Conservation (phyloP, 2,329 filamentous ascomycete genomes). For the Curvularia verruculosa region DNA sequence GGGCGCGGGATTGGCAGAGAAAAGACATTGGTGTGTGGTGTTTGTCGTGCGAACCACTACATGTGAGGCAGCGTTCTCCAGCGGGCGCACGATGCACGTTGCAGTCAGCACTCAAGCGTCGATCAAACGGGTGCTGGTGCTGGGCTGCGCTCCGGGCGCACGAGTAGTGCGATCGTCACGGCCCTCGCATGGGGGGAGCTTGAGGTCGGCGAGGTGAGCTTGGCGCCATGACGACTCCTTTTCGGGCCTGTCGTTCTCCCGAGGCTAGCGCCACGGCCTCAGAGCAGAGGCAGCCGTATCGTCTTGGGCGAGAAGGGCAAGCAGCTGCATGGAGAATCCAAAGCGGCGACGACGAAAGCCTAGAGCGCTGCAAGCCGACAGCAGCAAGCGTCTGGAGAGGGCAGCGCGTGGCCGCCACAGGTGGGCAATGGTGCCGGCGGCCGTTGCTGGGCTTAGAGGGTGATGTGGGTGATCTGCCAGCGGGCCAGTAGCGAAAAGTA, state of each 20-base stretch:
- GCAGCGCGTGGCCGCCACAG: constrained; percentile 1
- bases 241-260: constrained; percentile 35
- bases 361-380: not conserved
- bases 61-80: constrained; percentile 14
- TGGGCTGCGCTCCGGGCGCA: constrained; percentile 38
- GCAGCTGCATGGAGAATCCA: not conserved
- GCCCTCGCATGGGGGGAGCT: constrained; percentile 30
- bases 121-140: constrained; percentile 51
- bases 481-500: constrained; percentile 24
- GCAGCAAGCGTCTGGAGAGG: not conserved
- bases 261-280: constrained; percentile 22
- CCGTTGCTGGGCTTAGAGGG: constrained; percentile 23
- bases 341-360: not conserved
- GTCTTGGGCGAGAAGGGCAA: constrained; percentile 19
- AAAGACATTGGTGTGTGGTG: constrained; percentile 7
- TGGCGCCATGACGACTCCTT: constrained; percentile 35
- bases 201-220: constrained; percentile 48
- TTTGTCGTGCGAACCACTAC: constrained; percentile 8
- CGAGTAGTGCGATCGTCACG: constrained; percentile 42
- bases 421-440: constrained; percentile 9
- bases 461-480: constrained; percentile 21
- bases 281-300: constrained; percentile 5
- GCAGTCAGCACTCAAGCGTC: constrained; percentile 38
- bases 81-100: constrained; percentile 41
- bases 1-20: not conserved